Base-by-base conservation (phyloP, 139 green algal species). In the Edaphochlamys debaryana region DNA sequence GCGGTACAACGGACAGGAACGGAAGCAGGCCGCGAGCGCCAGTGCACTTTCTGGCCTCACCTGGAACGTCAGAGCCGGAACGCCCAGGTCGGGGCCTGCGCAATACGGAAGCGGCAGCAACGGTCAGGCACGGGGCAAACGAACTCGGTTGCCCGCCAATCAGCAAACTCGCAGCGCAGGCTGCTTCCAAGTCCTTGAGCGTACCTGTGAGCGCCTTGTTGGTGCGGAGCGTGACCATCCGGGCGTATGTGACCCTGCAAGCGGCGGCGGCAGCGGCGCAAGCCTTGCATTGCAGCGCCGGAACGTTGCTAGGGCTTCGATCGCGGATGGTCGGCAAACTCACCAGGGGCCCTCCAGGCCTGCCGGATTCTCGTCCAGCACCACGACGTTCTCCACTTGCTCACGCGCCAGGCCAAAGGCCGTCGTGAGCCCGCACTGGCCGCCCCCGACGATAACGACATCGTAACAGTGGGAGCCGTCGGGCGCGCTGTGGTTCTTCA, bases 191-290 rank as follows among this genome's bases (percentile, higher is more conserved):
- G n/a, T n/a, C n/a, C n/a, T n/a, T n/a, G n/a, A n/a, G n/a, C n/a
- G n/a, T 29, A 87, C 82, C 82, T 32, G 87, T 91, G 2, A 91
- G 71, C 25, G 71, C 67, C 84, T 91, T 91, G 83, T 88, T 86
- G 23, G 87, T 91, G 52, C 87, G 73, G 66, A 91, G 79, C 0
- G 87, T 91, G 19, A 87, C 73, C 87, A 91, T 91, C 34, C 87
- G 79, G 1, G 87, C 87, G 34, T 91, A 91, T 4, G 87, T 91
- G 25, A 85, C 60, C 56, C 45, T 54, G 45, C 45, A 54, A 13
- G 11, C 45, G 45, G 45, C 45, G 45, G 45, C 45, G 45, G 45
- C 45, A 13, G 45, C 45, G 45, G 45, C 13, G 45, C 9, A 9
- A 13, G 13, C 13, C 11, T 54, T 54, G 45, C 45, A 54, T 54